phyloP scores from a whole-genome alignment of 148 eudicot genomes.

The Cornus controversa region DNA sequence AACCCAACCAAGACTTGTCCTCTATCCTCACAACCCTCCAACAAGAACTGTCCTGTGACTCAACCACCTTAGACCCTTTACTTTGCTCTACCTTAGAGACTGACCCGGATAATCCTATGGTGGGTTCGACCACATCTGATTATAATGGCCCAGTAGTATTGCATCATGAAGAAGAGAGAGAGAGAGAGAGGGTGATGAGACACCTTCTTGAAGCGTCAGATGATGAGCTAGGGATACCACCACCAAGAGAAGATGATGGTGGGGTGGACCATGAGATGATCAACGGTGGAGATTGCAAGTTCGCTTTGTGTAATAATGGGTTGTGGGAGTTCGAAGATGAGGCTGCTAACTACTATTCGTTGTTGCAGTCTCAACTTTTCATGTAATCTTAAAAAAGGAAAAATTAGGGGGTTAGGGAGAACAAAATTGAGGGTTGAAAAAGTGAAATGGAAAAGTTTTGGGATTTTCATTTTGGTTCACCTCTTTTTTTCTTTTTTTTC shows the following conservation, averaged over 20 bases:
- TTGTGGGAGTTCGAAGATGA: constrained; percentile 94
- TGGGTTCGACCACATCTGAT: background rate
- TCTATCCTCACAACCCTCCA: constrained; percentile 57
- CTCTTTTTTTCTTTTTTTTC: background rate
- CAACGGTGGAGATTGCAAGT: constrained; percentile 33
- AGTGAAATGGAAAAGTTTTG: constrained; percentile 18
- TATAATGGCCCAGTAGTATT: background rate
- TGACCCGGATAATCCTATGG: background rate
- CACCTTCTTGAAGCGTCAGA: constrained; percentile 94
- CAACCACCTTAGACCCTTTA: constrained; percentile 7
- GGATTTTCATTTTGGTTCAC: constrained; percentile 26
- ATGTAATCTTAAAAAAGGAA: constrained; percentile 33
- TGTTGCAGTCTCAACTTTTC: constrained; percentile 71
- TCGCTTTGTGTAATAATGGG: constrained; percentile 40
- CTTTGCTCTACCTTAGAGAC: background rate
- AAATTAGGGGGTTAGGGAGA: constrained; percentile 20
- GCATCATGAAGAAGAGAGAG: constrained; percentile 30
- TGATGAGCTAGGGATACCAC: constrained; percentile 85
- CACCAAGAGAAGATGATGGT: constrained; percentile 15
- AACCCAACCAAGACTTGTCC: constrained; percentile 47
- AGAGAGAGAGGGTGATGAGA: constrained; percentile 51
- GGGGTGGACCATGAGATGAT: constrained; percentile 28
- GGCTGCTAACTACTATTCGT: constrained; percentile 63
- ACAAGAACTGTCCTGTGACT: constrained; percentile 39
- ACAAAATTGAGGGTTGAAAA: background rate